phyloP scores from a whole-genome alignment of 176 grass and related monocot genomes.

The Juncus effusus region DNA sequence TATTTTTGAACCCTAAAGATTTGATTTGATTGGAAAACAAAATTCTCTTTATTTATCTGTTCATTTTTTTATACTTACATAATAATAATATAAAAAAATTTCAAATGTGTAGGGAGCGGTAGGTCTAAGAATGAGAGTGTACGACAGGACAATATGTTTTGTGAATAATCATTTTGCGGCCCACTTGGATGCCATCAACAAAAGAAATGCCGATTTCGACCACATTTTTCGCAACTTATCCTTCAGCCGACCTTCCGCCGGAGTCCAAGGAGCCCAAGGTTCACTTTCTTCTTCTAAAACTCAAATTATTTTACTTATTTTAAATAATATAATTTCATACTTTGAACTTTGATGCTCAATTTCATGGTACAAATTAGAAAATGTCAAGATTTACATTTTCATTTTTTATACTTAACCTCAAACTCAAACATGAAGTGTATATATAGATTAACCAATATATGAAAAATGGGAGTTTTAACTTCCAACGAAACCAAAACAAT shows the following conservation, averaged over 20 bases:
- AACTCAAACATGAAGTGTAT: too few relatives aligned
- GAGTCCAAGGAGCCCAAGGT: conserved; percentile 77
- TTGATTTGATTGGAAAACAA: too few relatives aligned
- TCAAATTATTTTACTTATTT: conserved; percentile 6
- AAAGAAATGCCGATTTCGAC: conserved; percentile 91
- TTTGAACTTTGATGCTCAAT: too few relatives aligned
- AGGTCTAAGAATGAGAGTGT: conserved; percentile 97
- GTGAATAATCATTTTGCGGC: conserved; percentile 97
- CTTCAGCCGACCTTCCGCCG: conserved; percentile 75
- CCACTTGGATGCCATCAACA: conserved; percentile 88
- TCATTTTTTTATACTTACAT: too few relatives aligned
- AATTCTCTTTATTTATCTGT: too few relatives aligned
- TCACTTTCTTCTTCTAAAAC: conserved; percentile 24
- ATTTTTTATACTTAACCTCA: too few relatives aligned
- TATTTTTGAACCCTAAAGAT: too few relatives aligned
- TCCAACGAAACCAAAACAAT: too few relatives aligned
- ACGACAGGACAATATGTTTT: conserved; percentile 85
- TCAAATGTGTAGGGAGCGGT: conserved; percentile 73
- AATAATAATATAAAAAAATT: conserved; percentile 1
- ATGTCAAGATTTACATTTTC: conserved; percentile 3
- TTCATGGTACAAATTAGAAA: conserved; percentile 10
- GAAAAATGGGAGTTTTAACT: too few relatives aligned
- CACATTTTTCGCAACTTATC: conserved; percentile 82
- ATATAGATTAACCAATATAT: too few relatives aligned
- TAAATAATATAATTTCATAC: neutral